Percentiles rank a stretch among this genome's conserved stretches.
phyloP scores from a whole-genome alignment of 495 filamentous ascomycete species.

The Neurospora terricola region DNA sequence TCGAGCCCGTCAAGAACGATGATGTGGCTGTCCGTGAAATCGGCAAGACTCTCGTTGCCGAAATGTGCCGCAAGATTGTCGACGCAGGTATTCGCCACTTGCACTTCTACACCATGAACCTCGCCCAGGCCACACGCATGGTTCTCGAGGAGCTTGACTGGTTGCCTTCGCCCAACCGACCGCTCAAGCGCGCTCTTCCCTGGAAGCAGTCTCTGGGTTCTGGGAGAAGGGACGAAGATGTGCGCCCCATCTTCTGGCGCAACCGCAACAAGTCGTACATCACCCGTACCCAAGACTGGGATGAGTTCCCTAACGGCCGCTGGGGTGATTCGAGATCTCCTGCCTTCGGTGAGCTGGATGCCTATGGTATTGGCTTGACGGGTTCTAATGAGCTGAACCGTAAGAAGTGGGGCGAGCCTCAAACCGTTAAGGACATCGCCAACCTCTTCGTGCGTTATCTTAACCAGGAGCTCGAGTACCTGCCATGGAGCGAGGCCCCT shows the following conservation, averaged over 20 bases:
- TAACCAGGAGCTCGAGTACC: conserved; percentile 62
- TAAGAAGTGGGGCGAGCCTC: conserved; percentile 87
- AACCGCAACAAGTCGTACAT: conserved; percentile 95
- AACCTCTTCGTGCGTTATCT: conserved; percentile 78
- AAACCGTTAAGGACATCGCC: conserved; percentile 66
- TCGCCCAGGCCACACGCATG: conserved; percentile 88
- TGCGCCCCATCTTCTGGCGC: conserved; percentile 98
- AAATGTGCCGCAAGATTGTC: conserved; percentile 80
- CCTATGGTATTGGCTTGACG: conserved; percentile 88
- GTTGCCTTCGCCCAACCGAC: conserved; percentile 62
- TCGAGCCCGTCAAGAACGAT: conserved; percentile 95
- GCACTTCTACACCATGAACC: conserved; percentile 99
- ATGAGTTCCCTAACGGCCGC: conserved; percentile 97
- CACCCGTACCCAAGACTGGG: conserved; percentile 93
- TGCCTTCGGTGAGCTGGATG: conserved; percentile 92
- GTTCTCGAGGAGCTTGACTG: conserved; percentile 82
- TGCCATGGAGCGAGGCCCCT: conserved; percentile 92
- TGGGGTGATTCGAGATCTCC: conserved; percentile 98
- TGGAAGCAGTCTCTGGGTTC: conserved; percentile 92
- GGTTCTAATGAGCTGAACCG: conserved; percentile 97
- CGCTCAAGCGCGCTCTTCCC: conserved; percentile 73
- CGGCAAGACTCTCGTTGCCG: conserved; percentile 80
- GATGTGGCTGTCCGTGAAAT: conserved; percentile 86
- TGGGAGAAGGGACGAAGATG: conserved; percentile 83
- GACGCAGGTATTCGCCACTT: conserved; percentile 74